Conservation (phyloP, 2,329 filamentous ascomycete genomes). For the Alternaria atra region DNA sequence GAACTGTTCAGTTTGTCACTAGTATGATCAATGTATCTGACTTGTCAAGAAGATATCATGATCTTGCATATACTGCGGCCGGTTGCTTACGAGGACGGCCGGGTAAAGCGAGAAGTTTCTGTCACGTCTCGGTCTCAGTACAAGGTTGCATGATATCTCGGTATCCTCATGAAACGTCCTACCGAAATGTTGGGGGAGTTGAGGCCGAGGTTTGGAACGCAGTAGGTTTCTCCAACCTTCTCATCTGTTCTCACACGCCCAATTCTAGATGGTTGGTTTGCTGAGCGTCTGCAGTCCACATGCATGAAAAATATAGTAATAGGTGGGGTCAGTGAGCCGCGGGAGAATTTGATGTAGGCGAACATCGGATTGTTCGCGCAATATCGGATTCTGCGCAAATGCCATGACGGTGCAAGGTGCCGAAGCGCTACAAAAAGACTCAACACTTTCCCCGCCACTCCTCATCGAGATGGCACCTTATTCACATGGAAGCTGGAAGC, state of each 20-base stretch:
- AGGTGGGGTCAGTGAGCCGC: conserved; percentile 5
- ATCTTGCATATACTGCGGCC: neutral
- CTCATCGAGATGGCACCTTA: neutral
- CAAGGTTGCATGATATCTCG: neutral
- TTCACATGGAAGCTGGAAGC: conserved; percentile 1
- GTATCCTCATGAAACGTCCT: neutral
- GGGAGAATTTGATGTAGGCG: conserved; percentile 3
- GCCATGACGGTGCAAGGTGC: conserved; percentile 13
- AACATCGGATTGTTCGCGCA: conserved; percentile 18
- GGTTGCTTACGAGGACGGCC: neutral
- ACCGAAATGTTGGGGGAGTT: neutral
- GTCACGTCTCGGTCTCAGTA: neutral
- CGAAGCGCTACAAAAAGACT: conserved; percentile 1
- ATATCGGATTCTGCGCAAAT: conserved; percentile 20
- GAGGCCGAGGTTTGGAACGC: neutral
- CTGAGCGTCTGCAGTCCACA: neutral
- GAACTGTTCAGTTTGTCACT: neutral
- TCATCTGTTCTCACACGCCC: neutral
- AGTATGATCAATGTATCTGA: neutral
- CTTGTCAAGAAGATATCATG: neutral
- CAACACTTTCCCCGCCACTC: conserved; percentile 7
- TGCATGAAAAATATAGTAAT: neutral
- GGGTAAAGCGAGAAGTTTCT: neutral
- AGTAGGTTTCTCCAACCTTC: neutral
- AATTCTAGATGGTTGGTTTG: neutral